phyloP scores from a whole-genome alignment of 345 rosid genomes.

The Clarkia xantiana region DNA sequence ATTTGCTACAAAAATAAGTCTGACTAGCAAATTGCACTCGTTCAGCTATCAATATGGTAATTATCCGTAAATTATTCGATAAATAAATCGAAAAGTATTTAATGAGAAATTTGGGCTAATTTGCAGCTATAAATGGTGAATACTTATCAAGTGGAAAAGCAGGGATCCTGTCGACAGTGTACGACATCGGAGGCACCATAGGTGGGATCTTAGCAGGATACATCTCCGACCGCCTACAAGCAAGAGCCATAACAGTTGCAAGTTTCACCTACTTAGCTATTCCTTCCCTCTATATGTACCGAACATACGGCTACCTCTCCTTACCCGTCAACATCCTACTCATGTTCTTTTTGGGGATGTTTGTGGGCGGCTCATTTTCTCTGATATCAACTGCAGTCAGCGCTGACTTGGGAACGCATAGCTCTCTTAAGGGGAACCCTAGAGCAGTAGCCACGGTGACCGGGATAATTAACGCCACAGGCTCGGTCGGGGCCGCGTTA shows the following conservation, averaged over 20 bases:
- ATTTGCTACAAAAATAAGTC: too few species aligned
- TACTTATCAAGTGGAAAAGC: conserved; percentile 61
- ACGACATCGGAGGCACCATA: conserved; percentile 81
- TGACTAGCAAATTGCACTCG: too few species aligned
- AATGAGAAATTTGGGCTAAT: too few species aligned
- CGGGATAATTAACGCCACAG: conserved; percentile 90
- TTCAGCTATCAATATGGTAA: too few species aligned
- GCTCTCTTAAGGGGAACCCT: conserved; percentile 69
- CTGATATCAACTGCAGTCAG: conserved; percentile 93
- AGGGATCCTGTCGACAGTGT: conserved; percentile 74
- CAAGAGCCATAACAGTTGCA: conserved; percentile 87
- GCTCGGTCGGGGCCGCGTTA: conserved; percentile 88
- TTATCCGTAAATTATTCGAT: too few species aligned
- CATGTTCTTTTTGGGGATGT: conserved; percentile 71
- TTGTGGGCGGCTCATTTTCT: conserved; percentile 88
- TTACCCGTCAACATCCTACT: conserved; percentile 41
- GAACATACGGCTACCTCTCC: conserved; percentile 66
- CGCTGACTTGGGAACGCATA: conserved; percentile 88
- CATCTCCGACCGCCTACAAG: conserved; percentile 65
- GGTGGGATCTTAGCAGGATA: conserved; percentile 94
- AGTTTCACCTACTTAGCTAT: conserved; percentile 84
- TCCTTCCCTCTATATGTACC: conserved; percentile 69
- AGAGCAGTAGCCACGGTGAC: conserved; percentile 87
- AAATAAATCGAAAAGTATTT: too few species aligned
- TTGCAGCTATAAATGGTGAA: conserved; percentile 89